A percentile compares a stretch with the other conserved stretches of the same genome.
phyloP scores from a whole-genome alignment of 345 rosid species.

The Lumnitzera littorea region DNA sequence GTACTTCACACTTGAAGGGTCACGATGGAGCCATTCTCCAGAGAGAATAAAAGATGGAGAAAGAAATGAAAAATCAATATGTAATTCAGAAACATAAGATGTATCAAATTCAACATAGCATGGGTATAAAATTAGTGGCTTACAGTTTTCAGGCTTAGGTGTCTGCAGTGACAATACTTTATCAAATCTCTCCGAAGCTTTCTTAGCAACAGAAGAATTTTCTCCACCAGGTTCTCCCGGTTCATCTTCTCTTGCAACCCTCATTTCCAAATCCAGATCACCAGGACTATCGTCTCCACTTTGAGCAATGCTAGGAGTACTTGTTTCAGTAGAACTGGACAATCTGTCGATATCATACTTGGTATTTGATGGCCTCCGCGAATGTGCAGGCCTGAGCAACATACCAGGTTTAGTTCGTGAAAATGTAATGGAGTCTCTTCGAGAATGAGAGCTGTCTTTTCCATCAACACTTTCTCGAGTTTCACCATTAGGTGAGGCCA shows the following conservation, averaged over 20 bases:
- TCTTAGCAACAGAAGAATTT: constrained; percentile 31
- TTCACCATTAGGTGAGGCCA: constrained; percentile 25
- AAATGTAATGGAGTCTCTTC: constrained; percentile 66
- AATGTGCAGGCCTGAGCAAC: constrained; percentile 85
- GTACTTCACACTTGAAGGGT: too few relatives aligned
- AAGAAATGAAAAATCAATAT: neutral
- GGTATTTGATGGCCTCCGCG: constrained; percentile 17
- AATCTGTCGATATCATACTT: constrained; percentile 48
- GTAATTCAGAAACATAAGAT: neutral
- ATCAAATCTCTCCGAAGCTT: constrained; percentile 37
- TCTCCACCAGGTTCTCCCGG: constrained; percentile 30
- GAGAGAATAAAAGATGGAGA: neutral
- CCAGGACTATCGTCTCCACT: constrained; percentile 21
- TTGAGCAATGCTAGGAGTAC: constrained; percentile 18
- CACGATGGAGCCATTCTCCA: too few relatives aligned
- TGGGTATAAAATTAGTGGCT: constrained; percentile 20
- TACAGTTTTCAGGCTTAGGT: constrained; percentile 46
- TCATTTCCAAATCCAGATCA: constrained; percentile 21
- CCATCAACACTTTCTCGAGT: constrained; percentile 32
- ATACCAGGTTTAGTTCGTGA: constrained; percentile 87
- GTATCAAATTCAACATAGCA: neutral
- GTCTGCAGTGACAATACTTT: constrained; percentile 34
- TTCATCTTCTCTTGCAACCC: constrained; percentile 25
- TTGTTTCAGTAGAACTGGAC: constrained; percentile 35
- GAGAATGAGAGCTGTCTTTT: constrained; percentile 41